These are phyloP conservation scores for Lipomyces japonicus DNA, from an alignment of 805 yeast species.

Conservation along the genomic window DNA sequence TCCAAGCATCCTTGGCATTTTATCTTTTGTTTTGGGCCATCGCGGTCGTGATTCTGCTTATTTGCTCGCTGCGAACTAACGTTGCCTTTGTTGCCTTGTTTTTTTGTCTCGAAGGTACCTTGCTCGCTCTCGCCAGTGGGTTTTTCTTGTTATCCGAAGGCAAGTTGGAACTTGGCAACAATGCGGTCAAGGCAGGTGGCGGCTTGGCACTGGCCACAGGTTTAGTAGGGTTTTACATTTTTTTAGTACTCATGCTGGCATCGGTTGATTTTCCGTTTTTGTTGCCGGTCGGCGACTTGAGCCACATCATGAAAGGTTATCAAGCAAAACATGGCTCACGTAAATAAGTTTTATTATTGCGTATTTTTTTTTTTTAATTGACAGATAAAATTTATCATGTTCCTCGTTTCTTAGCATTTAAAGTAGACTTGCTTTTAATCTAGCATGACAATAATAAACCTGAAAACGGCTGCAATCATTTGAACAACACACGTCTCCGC, in stretches of 20 bases:
- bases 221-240: conserved; percentile 22
- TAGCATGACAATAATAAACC: too few species aligned
- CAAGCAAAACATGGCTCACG: conserved; percentile 25
- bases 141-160: conserved; percentile 16
- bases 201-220: conserved; percentile 24
- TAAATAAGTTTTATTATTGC: background rate
- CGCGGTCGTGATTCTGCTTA: conserved; percentile 15
- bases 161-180: background rate
- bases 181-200: conserved; percentile 23
- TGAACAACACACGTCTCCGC: too few species aligned
- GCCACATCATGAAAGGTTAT: conserved; percentile 21
- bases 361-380: background rate
- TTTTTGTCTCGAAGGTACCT: conserved; percentile 13
- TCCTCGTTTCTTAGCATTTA: too few species aligned
- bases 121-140: conserved; percentile 19
- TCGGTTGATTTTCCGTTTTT: conserved; percentile 27
- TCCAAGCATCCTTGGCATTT: conserved; percentile 24
- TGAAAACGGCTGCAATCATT: too few species aligned
- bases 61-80: conserved; percentile 27
- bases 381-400: too few species aligned
- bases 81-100: conserved; percentile 21
- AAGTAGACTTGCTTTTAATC: too few species aligned
- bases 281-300: conserved; percentile 26
- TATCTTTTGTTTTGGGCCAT: conserved; percentile 23
- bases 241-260: conserved; percentile 25